These are phyloP conservation scores for Waltergamsia citrina DNA, from an alignment of 2,329 filamentous ascomycete genomes.

Conservation along the genomic window DNA sequence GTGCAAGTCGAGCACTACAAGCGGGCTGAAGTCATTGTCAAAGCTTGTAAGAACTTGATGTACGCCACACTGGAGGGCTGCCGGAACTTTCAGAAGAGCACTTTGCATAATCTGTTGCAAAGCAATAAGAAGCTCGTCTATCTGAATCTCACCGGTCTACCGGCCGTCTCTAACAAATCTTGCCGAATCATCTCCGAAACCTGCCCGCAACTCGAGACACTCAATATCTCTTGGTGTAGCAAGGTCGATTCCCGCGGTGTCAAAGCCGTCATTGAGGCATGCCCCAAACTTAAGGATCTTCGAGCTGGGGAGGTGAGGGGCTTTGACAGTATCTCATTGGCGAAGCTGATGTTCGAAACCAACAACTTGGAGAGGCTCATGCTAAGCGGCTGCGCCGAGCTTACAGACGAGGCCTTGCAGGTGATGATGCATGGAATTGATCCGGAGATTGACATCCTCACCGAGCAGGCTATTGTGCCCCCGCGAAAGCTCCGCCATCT, in stretches of 20 bases:
- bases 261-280: conserved; percentile 61
- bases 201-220: conserved; percentile 70
- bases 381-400: conserved; percentile 67
- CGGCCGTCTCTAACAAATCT: conserved; percentile 70
- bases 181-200: conserved; percentile 79
- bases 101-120: conserved; percentile 66
- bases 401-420: conserved; percentile 66
- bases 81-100: conserved; percentile 68
- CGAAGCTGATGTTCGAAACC: conserved; percentile 63
- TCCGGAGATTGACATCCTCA: conserved; percentile 73
- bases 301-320: conserved; percentile 74
- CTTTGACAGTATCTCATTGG: conserved; percentile 66
- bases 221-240: conserved; percentile 92
- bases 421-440: conserved; percentile 67
- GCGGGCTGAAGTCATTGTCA: conserved; percentile 66
- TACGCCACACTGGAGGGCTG: conserved; percentile 86
- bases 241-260: conserved; percentile 74
- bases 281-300: conserved; percentile 66
- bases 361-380: conserved; percentile 80
- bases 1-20: conserved; percentile 80
- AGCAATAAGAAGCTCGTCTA: conserved; percentile 72
- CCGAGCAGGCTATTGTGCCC: conserved; percentile 65
- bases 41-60: conserved; percentile 77
- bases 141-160: conserved; percentile 76
- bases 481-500: conserved; percentile 73